These are phyloP conservation scores for Xylariaceae sp. DNA, from an alignment of 2,329 filamentous ascomycete genomes.

Conservation along the genomic window DNA sequence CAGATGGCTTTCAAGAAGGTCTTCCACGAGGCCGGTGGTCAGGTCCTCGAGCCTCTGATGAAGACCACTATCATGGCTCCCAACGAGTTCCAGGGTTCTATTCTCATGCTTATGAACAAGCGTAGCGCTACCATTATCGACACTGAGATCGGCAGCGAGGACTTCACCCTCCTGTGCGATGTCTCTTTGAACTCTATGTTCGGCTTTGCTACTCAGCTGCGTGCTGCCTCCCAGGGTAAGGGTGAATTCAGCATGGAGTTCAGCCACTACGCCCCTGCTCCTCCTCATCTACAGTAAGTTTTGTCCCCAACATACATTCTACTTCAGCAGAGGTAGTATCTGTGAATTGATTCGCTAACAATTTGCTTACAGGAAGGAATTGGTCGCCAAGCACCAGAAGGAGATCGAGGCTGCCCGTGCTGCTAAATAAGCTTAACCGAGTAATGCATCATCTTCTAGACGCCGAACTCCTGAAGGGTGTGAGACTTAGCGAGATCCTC, in stretches of 20 bases:
- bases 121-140: conserved; percentile 91
- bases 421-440: conserved; percentile 10
- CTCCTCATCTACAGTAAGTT: conserved; percentile 80
- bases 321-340: conserved; percentile 1
- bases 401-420: conserved; percentile 44
- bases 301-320: not conserved
- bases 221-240: conserved; percentile 94
- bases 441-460: not conserved
- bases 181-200: conserved; percentile 97
- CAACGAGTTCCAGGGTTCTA: conserved; percentile 94
- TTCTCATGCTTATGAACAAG: conserved; percentile 95
- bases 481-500: not conserved
- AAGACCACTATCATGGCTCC: conserved; percentile 96
- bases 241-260: conserved; percentile 99
- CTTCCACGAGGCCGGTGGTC: conserved; percentile 73
- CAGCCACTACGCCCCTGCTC: conserved; percentile 85
- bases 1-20: conserved; percentile 96
- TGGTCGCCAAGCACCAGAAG: conserved; percentile 54
- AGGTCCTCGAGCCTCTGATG: conserved; percentile 93
- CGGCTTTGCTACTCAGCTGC: conserved; percentile 84
- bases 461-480: not conserved
- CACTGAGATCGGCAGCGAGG: conserved; percentile 87
- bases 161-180: conserved; percentile 88
- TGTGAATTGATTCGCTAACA: conserved; percentile 4
- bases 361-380: conserved; percentile 47